Evolutionary conservation across 2,329 filamentous ascomycete genomes (phyloP), one percentile per base, ranked within the genome.

Genomic region (Pseudogymnoascus sp.): DNA sequence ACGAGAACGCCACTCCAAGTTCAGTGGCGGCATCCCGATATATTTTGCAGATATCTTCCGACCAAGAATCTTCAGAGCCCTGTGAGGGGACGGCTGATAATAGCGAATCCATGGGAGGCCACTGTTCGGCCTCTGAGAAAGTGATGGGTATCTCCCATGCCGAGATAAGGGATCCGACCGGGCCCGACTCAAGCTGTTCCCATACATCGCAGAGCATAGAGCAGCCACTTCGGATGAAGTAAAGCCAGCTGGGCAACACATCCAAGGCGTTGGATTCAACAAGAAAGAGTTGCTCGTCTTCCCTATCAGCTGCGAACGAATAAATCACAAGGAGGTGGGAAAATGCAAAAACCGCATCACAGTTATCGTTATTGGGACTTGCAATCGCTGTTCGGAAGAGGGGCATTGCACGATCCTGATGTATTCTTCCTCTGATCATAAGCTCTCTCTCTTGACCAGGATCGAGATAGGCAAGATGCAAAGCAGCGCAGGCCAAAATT

Each of bases 401-500:
- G 3, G 61, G 64, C 59, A 65, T 61, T 15, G 57, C 64, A 15
- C 41, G 33, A 23, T 52, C 59, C 55, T 65, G 61, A 19, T 64
- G 60, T 15, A 15, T 37, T 13, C 21, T 58, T 28, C 63, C 64
- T 33, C 39, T 34, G 19, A 64, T 61, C 8, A 61, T 30, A 37
- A 59, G 56, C n/a, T 61, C 30, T 18, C 33, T 34, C 18, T 37
- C 37, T 30, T 41, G 18, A 0, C 18, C 19, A 9, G 64, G 61
- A 35, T 62, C n/a, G 3, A 63, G 41, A 60, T 61, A 56, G 9
- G 62, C 61, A n/a, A 64, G 61, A 52, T 66, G 65, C 21, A 65
- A 38, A 37, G 63, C 57, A 0, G 75, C 67, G 30, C 73, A 70
- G 5, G 75, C 73, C 9, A 76, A 63, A 2, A 77, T 67, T 9